Evolutionary conservation across 2,329 filamentous ascomycete genomes (phyloP).

Genomic region (Clarireedia sp.): DNA sequence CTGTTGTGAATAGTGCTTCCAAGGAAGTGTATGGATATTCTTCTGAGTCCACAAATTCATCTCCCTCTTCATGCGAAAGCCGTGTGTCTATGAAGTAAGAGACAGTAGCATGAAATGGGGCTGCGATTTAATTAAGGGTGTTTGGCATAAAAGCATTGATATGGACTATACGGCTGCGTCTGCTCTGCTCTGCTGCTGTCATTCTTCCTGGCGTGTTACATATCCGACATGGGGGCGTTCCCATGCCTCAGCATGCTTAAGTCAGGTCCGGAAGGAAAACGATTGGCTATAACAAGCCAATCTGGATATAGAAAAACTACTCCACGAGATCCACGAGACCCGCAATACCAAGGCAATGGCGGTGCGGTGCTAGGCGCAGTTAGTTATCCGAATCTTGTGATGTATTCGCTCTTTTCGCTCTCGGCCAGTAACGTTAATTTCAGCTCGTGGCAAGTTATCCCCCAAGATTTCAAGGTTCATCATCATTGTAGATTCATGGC

Average conservation of each 20-base stretch:
- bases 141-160: no score
- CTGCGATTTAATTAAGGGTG: no score
- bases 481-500: no score
- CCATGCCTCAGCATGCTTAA: background rate
- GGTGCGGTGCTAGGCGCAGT: background rate
- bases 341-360: background rate
- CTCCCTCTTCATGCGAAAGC: no score
- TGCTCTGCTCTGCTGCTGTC: background rate
- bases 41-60: no score
- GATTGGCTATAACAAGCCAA: conserved; percentile 2
- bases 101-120: no score
- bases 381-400: background rate
- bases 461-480: no score
- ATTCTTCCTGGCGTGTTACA: conserved; percentile 1
- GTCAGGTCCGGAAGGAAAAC: conserved; percentile 1
- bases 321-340: conserved; percentile 1
- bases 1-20: no score
- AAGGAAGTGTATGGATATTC: no score
- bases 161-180: background rate
- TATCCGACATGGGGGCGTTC: background rate
- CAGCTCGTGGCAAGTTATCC: background rate
- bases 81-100: no score
- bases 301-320: background rate
- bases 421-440: background rate
- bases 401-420: background rate